phyloP scores from a whole-genome alignment of 352 stramenopile genomes.

The Pythium brassicae region DNA sequence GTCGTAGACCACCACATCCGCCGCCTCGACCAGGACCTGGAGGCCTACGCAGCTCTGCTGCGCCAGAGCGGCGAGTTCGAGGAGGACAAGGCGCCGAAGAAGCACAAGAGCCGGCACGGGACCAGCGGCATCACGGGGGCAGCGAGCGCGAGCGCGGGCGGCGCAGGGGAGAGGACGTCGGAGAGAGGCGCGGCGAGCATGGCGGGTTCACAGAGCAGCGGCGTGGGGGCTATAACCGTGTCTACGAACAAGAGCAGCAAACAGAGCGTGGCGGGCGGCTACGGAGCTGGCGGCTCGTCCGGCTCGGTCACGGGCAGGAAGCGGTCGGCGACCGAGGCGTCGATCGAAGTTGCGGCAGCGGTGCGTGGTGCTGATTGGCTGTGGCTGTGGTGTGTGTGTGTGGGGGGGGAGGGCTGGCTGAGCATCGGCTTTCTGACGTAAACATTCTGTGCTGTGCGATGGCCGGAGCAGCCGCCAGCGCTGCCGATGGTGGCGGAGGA shows the following conservation, averaged over 20 bases:
- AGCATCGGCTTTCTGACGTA: no score
- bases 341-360: constrained; percentile 21
- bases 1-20: constrained; percentile 86
- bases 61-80: constrained; percentile 79
- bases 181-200: background rate
- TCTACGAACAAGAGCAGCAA: constrained; percentile 16
- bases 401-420: background rate
- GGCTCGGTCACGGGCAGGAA: constrained; percentile 28
- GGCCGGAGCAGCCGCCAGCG: constrained; percentile 12
- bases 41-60: constrained; percentile 64
- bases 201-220: background rate
- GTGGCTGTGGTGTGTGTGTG: background rate
- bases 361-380: constrained; percentile 11
- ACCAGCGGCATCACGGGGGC: background rate
- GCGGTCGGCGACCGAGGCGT: constrained; percentile 31
- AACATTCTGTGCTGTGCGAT: constrained; percentile 1
- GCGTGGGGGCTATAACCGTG: background rate
- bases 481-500: constrained; percentile 63
- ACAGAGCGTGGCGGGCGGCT: background rate
- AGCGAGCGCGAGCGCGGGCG: background rate
- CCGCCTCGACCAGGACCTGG: constrained; percentile 70
- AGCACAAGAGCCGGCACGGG: constrained; percentile 33
- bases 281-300: constrained; percentile 3
- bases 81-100: constrained; percentile 61
- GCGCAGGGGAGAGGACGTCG: background rate